Percentiles rank a stretch among this genome's conserved stretches.
Evolutionary conservation across 2,329 filamentous ascomycete genomes (phyloP).

Genomic region (Lachnellula hyalina): DNA sequence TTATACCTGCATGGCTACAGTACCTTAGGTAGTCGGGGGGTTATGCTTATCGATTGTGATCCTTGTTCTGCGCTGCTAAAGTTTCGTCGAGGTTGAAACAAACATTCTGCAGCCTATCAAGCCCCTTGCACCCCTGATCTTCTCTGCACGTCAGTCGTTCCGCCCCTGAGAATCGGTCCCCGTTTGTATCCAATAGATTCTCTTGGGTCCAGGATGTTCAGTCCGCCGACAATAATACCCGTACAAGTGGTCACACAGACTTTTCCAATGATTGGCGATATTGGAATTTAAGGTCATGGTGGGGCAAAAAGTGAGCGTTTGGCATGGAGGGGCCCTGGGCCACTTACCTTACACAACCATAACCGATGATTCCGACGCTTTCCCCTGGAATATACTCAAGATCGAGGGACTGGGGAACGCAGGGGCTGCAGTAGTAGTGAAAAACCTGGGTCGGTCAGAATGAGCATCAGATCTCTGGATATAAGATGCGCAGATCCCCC

Average conservation of each 20-base stretch:
- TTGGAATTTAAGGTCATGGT: conserved; percentile 3
- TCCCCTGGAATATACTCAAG: conserved; percentile 12
- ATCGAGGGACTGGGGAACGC: conserved; percentile 11
- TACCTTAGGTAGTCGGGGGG: conserved; percentile 11
- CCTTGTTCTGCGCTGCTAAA: neutral
- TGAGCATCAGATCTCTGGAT: conserved; percentile 3
- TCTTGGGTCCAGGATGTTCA: conserved; percentile 12
- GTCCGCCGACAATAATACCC: conserved; percentile 1
- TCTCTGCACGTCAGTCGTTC: conserved; percentile 10
- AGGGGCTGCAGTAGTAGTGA: conserved; percentile 5
- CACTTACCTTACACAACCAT: conserved; percentile 7
- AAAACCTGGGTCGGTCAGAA: conserved; percentile 5
- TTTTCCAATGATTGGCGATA: conserved; percentile 2
- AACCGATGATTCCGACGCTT: neutral
- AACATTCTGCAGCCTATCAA: conserved; percentile 18
- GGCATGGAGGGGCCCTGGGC: conserved; percentile 7
- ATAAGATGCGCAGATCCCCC: conserved; percentile 15
- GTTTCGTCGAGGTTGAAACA: conserved; percentile 21
- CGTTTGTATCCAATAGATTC: conserved; percentile 16
- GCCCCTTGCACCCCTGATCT: conserved; percentile 4
- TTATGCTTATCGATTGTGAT: conserved; percentile 1
- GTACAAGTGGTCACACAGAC: conserved; percentile 8
- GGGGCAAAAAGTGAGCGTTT: conserved; percentile 14
- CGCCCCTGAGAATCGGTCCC: conserved; percentile 7
- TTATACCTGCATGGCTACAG: neutral